phyloP scores from a whole-genome alignment of 306 rosid genomes.

The Malus asiatica region DNA sequence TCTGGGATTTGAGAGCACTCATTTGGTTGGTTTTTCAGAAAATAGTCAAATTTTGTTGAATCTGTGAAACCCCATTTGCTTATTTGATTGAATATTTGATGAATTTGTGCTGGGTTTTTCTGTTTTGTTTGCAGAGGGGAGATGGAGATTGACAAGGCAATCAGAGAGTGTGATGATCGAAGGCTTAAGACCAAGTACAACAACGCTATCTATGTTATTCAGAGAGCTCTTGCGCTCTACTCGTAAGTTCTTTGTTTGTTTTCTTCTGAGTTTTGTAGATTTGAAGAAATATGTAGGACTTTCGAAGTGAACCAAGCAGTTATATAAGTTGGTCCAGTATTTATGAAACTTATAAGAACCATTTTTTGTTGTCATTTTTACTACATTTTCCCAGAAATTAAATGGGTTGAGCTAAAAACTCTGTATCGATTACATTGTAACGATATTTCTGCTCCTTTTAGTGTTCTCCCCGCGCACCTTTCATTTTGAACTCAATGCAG shows the following conservation, averaged over 20 bases:
- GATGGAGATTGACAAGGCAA: conserved; percentile 93
- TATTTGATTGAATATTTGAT: conserved; percentile 1
- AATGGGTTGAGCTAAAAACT: neutral
- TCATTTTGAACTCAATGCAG: neutral
- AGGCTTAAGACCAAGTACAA: conserved; percentile 88
- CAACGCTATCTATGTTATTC: conserved; percentile 75
- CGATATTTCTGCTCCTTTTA: neutral
- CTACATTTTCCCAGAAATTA: neutral
- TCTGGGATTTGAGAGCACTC: conserved; percentile 19
- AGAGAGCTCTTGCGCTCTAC: conserved; percentile 80
- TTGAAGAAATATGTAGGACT: neutral
- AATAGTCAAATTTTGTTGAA: conserved; percentile 8
- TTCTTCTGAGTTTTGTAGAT: neutral
- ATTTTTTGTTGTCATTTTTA: neutral
- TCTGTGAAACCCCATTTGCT: conserved; percentile 16
- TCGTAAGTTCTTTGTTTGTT: conserved; percentile 48
- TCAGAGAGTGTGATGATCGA: conserved; percentile 67
- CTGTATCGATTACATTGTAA: neutral
- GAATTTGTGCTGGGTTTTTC: conserved; percentile 4
- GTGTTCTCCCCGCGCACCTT: neutral
- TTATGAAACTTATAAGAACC: neutral
- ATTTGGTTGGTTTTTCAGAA: conserved; percentile 9
- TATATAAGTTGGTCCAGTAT: neutral
- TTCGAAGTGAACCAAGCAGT: neutral
- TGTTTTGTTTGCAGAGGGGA: conserved; percentile 16